Base-by-base conservation (phyloP, 257 asterid genomes). In the Ophiorrhiza pumila region DNA sequence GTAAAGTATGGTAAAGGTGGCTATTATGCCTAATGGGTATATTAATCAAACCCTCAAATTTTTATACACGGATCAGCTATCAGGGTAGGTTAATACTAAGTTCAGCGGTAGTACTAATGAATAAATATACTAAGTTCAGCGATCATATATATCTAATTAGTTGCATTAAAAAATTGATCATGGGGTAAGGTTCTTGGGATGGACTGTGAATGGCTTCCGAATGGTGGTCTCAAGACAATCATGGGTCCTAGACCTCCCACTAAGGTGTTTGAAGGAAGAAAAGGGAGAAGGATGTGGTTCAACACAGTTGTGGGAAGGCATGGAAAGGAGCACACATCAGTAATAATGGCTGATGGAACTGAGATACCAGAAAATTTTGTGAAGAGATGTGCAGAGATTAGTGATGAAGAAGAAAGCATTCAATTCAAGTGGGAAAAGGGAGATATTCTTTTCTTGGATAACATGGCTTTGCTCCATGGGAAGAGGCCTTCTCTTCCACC, bases 391-490 rank as follows among this genome's bases (percentile, higher is more conserved):
- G 95, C 49, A 53, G 90, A 91, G 81, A 91, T 91, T 12, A 91
- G 89, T 65, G 97, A n/a, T n/a, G n/a, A 89, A 72, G 97, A 91
- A 69, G 97, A 91, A 73, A 91, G 97, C 80, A 89, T 91, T 35
- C 95, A 91, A 37, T 91, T 89, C 91, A 91, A 83, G 67, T 91
- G 97, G 96, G 80, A 88, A 56, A 91, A 84, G 77, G 92, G 95
- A 4, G 96, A 91, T 77, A 87, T 88, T 25, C 84, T 91, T 43
- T 88, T 91, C 76, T 73, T 89, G 71, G 97, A 89, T 71, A 91
- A 91, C 50, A 74, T 75, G 50, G 95, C 95, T 58, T 49, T 84
- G 46, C 91, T 89, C 74, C 97, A 89, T 86, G 97, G 95, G 0
- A 85, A 94, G 65, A 87, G 96, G 77, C 89, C 96, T 62, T 74